Conservation (phyloP, 495 filamentous ascomycete genomes). For the Penicillium steckii region DNA sequence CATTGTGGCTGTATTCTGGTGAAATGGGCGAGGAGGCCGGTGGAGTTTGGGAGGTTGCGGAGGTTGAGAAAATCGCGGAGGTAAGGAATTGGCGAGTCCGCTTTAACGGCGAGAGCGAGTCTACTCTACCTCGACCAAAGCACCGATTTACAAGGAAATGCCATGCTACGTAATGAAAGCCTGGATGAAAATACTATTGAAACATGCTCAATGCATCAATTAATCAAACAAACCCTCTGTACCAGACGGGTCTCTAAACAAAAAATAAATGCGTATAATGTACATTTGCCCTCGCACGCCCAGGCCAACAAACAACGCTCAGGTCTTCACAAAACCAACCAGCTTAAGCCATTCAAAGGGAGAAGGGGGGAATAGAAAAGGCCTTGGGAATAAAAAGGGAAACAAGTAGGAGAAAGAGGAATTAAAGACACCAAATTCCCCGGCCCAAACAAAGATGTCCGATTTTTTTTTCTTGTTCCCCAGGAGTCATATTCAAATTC, state of each 20-base stretch:
- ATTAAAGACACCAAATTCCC: slow-evolving; percentile 6
- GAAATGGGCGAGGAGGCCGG: slow-evolving; percentile 2
- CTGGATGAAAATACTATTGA: background rate
- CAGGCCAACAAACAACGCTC: slow-evolving; percentile 27
- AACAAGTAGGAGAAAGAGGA: slow-evolving; percentile 22
- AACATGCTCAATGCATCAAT: slow-evolving; percentile 32
- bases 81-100: slow-evolving; percentile 4
- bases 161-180: no score
- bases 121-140: background rate
- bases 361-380: slow-evolving; percentile 9
- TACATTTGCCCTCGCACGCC: slow-evolving; percentile 40
- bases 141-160: background rate
- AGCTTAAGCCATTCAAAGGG: slow-evolving; percentile 9
- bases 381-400: slow-evolving; percentile 12
- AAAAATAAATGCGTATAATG: slow-evolving; percentile 46
- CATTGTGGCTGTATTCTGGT: slow-evolving; percentile 6
- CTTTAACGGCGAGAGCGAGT: background rate
- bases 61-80: slow-evolving; percentile 13
- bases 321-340: slow-evolving; percentile 24
- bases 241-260: slow-evolving; percentile 36
- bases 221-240: slow-evolving; percentile 30
- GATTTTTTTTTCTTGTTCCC: slow-evolving; percentile 3
- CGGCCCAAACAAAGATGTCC: slow-evolving; percentile 25
- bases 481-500: slow-evolving; percentile 8
- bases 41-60: slow-evolving; percentile 1